These are phyloP conservation scores for Apiospora kogelbergensis DNA, from an alignment of 2,329 filamentous ascomycete genomes.

Conservation along the genomic window DNA sequence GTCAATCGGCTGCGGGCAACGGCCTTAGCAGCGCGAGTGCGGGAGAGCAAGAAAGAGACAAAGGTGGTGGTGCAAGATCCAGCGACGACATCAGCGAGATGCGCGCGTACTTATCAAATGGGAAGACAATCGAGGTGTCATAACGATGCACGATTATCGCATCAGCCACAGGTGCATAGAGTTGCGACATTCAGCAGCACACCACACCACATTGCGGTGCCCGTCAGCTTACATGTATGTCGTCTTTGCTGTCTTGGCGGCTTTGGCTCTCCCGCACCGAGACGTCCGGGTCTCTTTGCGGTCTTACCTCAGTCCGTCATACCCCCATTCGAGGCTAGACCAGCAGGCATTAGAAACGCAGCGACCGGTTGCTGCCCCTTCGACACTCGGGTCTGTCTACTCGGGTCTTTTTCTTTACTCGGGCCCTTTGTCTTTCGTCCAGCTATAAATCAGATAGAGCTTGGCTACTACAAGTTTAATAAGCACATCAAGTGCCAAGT, in stretches of 20 bases:
- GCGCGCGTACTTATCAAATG: background rate
- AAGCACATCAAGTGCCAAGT: background rate
- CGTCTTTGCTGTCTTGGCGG: background rate
- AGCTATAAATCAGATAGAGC: background rate
- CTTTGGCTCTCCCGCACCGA: background rate
- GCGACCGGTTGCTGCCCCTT: background rate
- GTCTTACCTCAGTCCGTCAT: background rate
- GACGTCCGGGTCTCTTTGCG: background rate
- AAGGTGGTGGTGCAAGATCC: background rate
- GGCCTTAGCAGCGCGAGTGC: background rate
- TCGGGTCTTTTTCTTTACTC: background rate
- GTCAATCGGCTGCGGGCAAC: background rate
- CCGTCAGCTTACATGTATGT: conserved; percentile 5
- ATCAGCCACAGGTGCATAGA: background rate
- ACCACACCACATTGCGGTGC: background rate
- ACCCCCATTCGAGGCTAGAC: background rate
- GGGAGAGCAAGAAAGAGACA: background rate
- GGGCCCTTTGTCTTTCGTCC: background rate
- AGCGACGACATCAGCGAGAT: background rate
- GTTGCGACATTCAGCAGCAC: background rate
- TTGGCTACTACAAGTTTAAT: background rate
- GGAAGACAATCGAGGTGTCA: background rate
- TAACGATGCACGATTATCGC: background rate
- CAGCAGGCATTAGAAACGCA: background rate
- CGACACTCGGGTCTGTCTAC: too few species aligned